Evolutionary conservation across 2,329 filamentous ascomycete species (phyloP), one percentile per base, ranked within the genome.

Genomic region (Fusarium keratoplasticum): DNA sequence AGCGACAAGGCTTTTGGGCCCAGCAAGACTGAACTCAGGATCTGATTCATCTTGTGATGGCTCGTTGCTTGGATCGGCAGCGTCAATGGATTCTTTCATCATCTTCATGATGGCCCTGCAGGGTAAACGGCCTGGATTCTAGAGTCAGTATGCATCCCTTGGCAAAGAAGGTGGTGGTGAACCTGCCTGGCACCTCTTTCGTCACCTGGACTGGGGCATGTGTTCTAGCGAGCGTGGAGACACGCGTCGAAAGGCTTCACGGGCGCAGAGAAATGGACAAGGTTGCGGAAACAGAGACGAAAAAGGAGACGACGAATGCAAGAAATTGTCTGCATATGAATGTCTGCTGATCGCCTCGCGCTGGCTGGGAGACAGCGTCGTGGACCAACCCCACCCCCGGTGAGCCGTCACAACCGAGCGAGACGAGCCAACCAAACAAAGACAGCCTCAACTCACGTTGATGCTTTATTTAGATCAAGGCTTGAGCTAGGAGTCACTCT

Each of bases 1-100:
- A 8, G 80, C 66, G 5, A 62, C 70, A 3, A 78, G 65, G 5
- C 38, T 29, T 1, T 77, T 57, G 1, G 71, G 64, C 0, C 76
- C 76, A 0, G 74, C 70, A 5, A 67, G 38, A 1, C 40, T 44
- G 2, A 77, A 66, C 9, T 59, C n/a, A 2, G 33, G 11, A 3
- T 44, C 20, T 0, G 47, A 22, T 1, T 18, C 9, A 22, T 36
- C 62, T 2, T 40, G 57, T 11, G 64, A 20, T 0, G 22, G n/a
- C 54, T 40, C 5, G 0, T 3, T 18, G 3, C 25, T 29, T 20
- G 5, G 20, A 38, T 13, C 2, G 60, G 47, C 1, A 11, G 5
- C n/a, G 25, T 10, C 0, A 8, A 3, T n/a, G 14, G 58, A 2
- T 31, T 74, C 50, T n/a, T 74, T 42, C 22, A 13, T 29, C 16